Base-by-base conservation (phyloP, 1,139 yeast species). In the Candida mesenterica region DNA sequence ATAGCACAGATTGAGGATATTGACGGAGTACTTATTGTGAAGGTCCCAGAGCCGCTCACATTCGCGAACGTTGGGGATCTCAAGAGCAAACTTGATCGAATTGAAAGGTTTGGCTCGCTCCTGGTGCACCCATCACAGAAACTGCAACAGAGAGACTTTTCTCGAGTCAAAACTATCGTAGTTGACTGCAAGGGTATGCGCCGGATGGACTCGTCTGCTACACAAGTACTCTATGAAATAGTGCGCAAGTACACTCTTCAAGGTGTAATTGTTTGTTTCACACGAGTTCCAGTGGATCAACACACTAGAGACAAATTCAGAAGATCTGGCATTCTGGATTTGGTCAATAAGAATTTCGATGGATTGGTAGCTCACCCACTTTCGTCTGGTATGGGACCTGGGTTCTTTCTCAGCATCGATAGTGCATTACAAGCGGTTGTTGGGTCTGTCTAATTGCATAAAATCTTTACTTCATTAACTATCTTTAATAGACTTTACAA, bases 151-250 rank as follows among this genome's bases (percentile, higher is more conserved):
- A 48, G 57, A 24, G 52, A 53, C 30, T 53, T 57, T 32, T 41
- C 52, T 15, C 48, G 42, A 28, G 50, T 57, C 33, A 52, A 54
- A 27, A 54, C 51, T 27, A 45, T 62, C 14, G 46, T 63, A 4
- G 52, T 63, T 36, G 69, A 63, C 37, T 55, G 66, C 30, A 60
- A 62, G 36, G 69, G 67, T 1, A 61, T 63, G 67, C 42, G 49
- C 6, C 39, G 41, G 3, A 50, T 63, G 26, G 69, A 63, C 41
- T 50, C 65, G 1, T 50, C 63, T 4, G 68, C 68, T 1, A 59
- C 59, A 5, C 67, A 61, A 31, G 50, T 53, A 4, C 46, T 62
- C n/a, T 48, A 45, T 36, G 68, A 62, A 41, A 50, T 56, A 17
- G 45, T 61, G 4, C 36, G 39, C 13, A 46, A 52, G 30, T 61